Evolutionary conservation across 352 stramenopile species (phyloP).

Genomic region (Phytopythium cucurbitacearum): DNA sequence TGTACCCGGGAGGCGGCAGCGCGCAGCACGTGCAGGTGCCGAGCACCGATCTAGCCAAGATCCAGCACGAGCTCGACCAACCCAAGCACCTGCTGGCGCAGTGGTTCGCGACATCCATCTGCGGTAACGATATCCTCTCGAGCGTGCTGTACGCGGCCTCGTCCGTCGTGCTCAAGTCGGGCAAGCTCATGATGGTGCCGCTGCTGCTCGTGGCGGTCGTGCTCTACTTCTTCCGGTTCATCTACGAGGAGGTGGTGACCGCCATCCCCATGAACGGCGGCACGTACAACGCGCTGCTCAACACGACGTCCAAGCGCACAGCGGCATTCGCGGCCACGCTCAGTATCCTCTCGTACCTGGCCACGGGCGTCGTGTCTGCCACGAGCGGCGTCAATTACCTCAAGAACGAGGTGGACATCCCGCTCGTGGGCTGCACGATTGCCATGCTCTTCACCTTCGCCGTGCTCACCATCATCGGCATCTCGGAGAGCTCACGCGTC

Average conservation of each 20-base stretch:
- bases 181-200: constrained; percentile 76
- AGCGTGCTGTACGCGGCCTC: constrained; percentile 73
- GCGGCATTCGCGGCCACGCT: constrained; percentile 78
- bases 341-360: constrained; percentile 86
- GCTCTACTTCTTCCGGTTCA: constrained; percentile 62
- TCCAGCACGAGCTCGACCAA: constrained; percentile 24
- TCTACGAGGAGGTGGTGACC: constrained; percentile 87
- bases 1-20: constrained; percentile 33
- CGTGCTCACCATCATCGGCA: constrained; percentile 62
- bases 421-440: constrained; percentile 29
- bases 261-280: constrained; percentile 88
- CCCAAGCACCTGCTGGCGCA: constrained; percentile 44
- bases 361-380: constrained; percentile 69
- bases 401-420: constrained; percentile 50
- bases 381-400: constrained; percentile 81
- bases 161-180: constrained; percentile 36
- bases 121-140: constrained; percentile 87
- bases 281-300: constrained; percentile 88
- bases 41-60: constrained; percentile 24
- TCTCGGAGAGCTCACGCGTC: constrained; percentile 71
- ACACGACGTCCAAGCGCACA: constrained; percentile 86
- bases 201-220: constrained; percentile 65
- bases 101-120: constrained; percentile 79
- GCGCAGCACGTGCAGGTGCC: constrained; percentile 29
- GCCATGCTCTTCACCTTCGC: constrained; percentile 73